phyloP scores from a whole-genome alignment of 768 basidiomycete genomes.

The Trametes maxima region DNA sequence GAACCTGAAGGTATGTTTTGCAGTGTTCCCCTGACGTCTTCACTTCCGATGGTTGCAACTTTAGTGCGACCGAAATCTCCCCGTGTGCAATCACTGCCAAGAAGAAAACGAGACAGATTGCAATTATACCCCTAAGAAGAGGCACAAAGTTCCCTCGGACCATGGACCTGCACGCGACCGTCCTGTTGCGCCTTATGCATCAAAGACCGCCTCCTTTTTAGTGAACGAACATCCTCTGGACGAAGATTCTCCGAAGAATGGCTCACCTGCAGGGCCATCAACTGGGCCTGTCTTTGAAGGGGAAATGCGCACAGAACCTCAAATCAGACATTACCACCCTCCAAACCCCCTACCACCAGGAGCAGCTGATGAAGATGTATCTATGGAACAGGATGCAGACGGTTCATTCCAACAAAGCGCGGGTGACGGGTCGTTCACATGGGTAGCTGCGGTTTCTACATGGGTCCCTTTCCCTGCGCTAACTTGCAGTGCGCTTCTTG shows the following conservation, averaged over 20 bases:
- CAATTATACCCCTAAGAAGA: slow-evolving; percentile 75
- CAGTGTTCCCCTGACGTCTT: background rate
- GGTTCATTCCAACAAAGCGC: slow-evolving; percentile 23
- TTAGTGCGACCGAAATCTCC: slow-evolving; percentile 73
- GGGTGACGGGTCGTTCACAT: slow-evolving; percentile 45
- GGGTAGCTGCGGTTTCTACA: slow-evolving; percentile 26
- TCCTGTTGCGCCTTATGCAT: slow-evolving; percentile 42
- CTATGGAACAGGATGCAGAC: slow-evolving; percentile 27
- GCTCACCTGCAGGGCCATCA: slow-evolving; percentile 22
- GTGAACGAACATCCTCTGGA: slow-evolving; percentile 30
- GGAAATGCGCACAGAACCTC: slow-evolving; percentile 29
- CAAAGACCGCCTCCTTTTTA: slow-evolving; percentile 52
- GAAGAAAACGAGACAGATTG: slow-evolving; percentile 56
- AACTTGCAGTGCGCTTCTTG: slow-evolving; percentile 38
- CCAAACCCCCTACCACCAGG: slow-evolving; percentile 26
- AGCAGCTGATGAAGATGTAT: slow-evolving; percentile 26
- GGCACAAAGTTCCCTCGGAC: slow-evolving; percentile 55
- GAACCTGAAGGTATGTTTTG: slow-evolving; percentile 61
- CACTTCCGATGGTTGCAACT: slow-evolving; percentile 10
- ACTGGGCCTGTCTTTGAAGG: slow-evolving; percentile 26
- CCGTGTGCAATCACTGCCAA: slow-evolving; percentile 69
- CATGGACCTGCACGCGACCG: slow-evolving; percentile 40
- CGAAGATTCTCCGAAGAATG: slow-evolving; percentile 20
- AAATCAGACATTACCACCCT: slow-evolving; percentile 31
- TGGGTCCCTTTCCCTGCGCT: background rate